These are phyloP conservation scores for Trichosporon sp. DNA, from an alignment of 1,284 basidiomycete species.

Conservation along the genomic window DNA sequence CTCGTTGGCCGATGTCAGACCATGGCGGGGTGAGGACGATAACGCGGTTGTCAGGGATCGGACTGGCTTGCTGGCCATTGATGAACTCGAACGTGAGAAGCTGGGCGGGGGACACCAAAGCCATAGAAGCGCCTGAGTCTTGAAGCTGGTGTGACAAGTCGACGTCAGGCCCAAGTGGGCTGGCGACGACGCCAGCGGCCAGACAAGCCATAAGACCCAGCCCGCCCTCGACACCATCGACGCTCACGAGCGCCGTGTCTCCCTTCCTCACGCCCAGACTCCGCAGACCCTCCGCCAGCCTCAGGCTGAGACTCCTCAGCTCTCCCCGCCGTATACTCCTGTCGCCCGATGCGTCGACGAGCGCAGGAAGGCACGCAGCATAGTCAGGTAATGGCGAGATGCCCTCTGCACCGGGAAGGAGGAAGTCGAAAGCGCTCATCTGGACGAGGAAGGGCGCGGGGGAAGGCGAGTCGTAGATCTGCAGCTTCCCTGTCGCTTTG, in stretches of 20 bases:
- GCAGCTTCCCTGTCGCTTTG: not conserved
- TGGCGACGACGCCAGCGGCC: conserved; percentile 30
- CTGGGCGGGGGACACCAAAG: conserved; percentile 56
- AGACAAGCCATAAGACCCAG: conserved; percentile 56
- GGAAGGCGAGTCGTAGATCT: not conserved
- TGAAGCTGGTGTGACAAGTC: conserved; percentile 37
- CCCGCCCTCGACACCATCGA: conserved; percentile 55
- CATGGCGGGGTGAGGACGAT: conserved; percentile 22
- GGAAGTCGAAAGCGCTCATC: not conserved
- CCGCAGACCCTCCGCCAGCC: not conserved
- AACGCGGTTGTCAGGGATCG: conserved; percentile 21
- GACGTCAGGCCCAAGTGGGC: conserved; percentile 33
- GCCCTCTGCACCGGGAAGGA: not conserved
- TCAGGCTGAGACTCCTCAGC: not conserved
- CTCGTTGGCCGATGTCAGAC: not conserved
- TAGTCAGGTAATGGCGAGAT: not conserved
- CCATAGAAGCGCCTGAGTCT: conserved; percentile 55
- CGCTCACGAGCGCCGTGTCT: not conserved
- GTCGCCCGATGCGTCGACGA: not conserved
- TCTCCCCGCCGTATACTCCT: not conserved
- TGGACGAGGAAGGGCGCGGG: not conserved
- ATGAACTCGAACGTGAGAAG: conserved; percentile 27
- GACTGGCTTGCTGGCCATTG: conserved; percentile 21
- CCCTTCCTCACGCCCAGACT: not conserved
- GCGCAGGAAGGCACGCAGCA: not conserved